A percentile compares a stretch with the other conserved stretches of the same genome.
These are phyloP conservation scores for Metschnikowia kofuensis DNA, from an alignment of 805 yeast genomes.

Conservation along the genomic window DNA sequence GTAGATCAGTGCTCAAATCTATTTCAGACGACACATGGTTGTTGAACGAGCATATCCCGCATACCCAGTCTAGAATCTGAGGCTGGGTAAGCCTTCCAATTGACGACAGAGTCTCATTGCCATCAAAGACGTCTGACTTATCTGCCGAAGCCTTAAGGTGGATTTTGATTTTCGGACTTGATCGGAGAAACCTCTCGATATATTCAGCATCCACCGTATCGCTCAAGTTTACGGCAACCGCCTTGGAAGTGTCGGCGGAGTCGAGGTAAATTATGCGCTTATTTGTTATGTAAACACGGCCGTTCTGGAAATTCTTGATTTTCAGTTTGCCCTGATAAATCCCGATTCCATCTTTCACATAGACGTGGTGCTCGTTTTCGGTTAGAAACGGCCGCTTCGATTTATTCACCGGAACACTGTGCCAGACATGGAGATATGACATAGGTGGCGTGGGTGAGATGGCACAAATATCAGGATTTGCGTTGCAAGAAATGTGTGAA, in stretches of 20 bases:
- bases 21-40: constrained; percentile 36
- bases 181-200: constrained; percentile 59
- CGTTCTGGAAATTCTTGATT: constrained; percentile 62
- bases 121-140: not conserved
- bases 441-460: not conserved
- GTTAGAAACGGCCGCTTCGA: constrained; percentile 38
- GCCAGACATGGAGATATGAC: constrained; percentile 30
- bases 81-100: not conserved
- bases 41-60: constrained; percentile 83
- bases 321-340: constrained; percentile 75
- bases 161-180: constrained; percentile 72
- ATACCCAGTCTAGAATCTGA: constrained; percentile 60
- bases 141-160: constrained; percentile 15
- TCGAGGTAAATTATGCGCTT: constrained; percentile 73
- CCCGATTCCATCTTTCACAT: constrained; percentile 46
- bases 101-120: too few species aligned
- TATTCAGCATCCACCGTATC: constrained; percentile 40
- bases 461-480: not conserved
- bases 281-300: constrained; percentile 75
- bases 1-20: constrained; percentile 22
- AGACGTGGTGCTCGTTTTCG: constrained; percentile 32
- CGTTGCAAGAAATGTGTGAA: not conserved
- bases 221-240: constrained; percentile 47
- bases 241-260: constrained; percentile 39
- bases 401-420: constrained; percentile 34